Evolutionary conservation across 2,329 filamentous ascomycete species (phyloP).

Genomic region (Hypoxylon sp.): DNA sequence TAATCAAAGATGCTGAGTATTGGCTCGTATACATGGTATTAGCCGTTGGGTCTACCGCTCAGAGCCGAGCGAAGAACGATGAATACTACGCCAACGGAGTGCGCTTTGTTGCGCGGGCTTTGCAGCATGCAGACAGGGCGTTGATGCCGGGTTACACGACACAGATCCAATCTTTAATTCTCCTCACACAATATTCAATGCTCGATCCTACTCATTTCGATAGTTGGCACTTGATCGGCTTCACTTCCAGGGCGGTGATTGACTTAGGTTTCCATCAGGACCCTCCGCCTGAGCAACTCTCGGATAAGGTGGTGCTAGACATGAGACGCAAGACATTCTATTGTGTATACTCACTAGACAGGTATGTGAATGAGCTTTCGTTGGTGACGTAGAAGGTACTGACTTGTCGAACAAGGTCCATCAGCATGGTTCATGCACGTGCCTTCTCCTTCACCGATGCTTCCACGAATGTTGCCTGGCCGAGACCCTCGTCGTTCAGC

Average conservation of each 20-base stretch:
- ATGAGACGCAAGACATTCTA: conserved; percentile 88
- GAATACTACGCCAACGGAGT: conserved; percentile 72
- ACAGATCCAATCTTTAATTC: conserved; percentile 88
- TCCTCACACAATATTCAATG: conserved; percentile 91
- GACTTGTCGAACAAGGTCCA: conserved; percentile 59
- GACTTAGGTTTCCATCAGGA: conserved; percentile 96
- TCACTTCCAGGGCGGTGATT: conserved; percentile 87
- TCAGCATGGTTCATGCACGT: conserved; percentile 88
- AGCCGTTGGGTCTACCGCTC: conserved; percentile 82
- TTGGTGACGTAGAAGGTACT: conserved; percentile 2
- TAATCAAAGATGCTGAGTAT: conserved; percentile 78
- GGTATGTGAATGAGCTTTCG: conserved; percentile 65
- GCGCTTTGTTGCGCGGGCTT: conserved; percentile 72
- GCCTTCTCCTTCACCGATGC: conserved; percentile 96
- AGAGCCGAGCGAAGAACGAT: conserved; percentile 79
- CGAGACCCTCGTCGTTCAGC: conserved; percentile 65
- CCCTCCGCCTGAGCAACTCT: conserved; percentile 77
- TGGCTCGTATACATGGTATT: conserved; percentile 93
- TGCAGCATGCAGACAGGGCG: conserved; percentile 85
- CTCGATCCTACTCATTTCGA: conserved; percentile 93
- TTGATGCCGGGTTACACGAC: conserved; percentile 86
- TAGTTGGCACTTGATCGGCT: conserved; percentile 93
- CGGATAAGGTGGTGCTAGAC: conserved; percentile 79
- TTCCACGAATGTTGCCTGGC: conserved; percentile 84
- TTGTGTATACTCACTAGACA: conserved; percentile 90